Base-by-base conservation (phyloP, 1,284 basidiomycete species). In the Gomphus bonarii region DNA sequence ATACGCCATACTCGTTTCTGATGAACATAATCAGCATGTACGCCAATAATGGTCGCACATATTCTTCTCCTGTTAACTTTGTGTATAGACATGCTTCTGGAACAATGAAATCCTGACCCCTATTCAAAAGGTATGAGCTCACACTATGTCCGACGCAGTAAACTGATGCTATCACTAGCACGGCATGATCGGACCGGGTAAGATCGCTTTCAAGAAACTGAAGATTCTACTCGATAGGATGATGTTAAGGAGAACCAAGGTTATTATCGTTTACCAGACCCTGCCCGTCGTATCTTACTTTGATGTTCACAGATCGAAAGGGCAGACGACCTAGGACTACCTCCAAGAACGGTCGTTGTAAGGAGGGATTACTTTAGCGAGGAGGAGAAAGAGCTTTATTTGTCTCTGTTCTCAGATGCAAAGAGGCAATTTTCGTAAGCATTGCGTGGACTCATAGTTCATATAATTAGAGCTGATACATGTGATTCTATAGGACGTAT, bases 281-380 rank as follows among this genome's bases (percentile, higher is more conserved):
- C 3, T 20, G 50, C 40, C 11, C 20, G 35, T 54, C 42, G 22
- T 43, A 10, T 49, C 5, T 55, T 48, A 25, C 7, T 10, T n/a
- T n/a, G 43, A 50, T 53, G 58, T 56, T 65, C 56, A 18, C 66
- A 92, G 84, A 73, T 99, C 42, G 91, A 99, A 80, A 81, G 91
- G 52, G 95, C 95, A 1, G 97, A 99, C 67, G 97, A 99, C 69
- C 82, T 99, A 51, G 97, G 94, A 5, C 74, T 99, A n/a, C 97
- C 97, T 3, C 97, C 97, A 3, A 81, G 97, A 42, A 95, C 87
- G 0, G 89, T 99, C 46, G 78, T 91, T 55, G 86, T 99, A 60
- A 83, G 93, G 42, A 78, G 85, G 54, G 95, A 99, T 69, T 88
- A 88, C 69, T 99, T 99, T 75, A 97, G 91, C 61, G 90, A 92